These are phyloP conservation scores for Aspergillus sp. DNA, from an alignment of 2,329 filamentous ascomycete genomes.

Conservation along the genomic window DNA sequence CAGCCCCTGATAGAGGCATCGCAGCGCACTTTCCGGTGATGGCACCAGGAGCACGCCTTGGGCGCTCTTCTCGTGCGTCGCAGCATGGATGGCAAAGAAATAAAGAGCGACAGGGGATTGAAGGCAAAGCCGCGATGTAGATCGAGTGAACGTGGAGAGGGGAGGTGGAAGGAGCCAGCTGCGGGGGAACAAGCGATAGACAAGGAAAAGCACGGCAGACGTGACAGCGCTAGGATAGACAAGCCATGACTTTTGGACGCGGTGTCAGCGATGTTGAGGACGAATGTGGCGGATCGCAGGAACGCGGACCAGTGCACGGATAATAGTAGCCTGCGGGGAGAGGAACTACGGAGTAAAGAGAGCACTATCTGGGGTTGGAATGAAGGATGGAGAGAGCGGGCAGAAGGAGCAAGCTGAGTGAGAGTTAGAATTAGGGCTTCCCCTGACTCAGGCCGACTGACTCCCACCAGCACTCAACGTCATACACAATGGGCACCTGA, in stretches of 20 bases:
- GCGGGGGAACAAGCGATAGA: neutral
- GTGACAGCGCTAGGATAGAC: too few species aligned
- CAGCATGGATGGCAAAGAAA: conserved; percentile 17
- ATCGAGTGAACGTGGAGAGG: neutral
- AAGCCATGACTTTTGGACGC: too few species aligned
- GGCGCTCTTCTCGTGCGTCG: conserved; percentile 30
- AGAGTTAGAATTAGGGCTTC: neutral
- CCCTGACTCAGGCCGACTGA: neutral
- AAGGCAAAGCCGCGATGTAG: neutral
- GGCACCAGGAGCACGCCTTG: conserved; percentile 34
- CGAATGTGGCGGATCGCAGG: neutral
- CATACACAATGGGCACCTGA: too few species aligned
- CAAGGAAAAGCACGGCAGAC: neutral
- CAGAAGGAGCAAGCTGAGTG: too few species aligned
- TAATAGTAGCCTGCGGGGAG: too few species aligned
- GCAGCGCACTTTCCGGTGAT: conserved; percentile 33
- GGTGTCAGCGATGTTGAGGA: neutral
- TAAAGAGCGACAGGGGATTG: neutral
- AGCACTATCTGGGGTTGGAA: neutral
- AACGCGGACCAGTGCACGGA: neutral
- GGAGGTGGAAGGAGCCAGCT: neutral
- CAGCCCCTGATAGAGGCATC: conserved; percentile 31
- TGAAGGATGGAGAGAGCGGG: neutral
- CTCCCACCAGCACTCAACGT: neutral
- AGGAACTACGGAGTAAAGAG: too few species aligned